Percentiles rank a stretch among this genome's conserved stretches.
Conservation (phyloP, 2,329 filamentous ascomycete genomes). For the Nemania sp. region DNA sequence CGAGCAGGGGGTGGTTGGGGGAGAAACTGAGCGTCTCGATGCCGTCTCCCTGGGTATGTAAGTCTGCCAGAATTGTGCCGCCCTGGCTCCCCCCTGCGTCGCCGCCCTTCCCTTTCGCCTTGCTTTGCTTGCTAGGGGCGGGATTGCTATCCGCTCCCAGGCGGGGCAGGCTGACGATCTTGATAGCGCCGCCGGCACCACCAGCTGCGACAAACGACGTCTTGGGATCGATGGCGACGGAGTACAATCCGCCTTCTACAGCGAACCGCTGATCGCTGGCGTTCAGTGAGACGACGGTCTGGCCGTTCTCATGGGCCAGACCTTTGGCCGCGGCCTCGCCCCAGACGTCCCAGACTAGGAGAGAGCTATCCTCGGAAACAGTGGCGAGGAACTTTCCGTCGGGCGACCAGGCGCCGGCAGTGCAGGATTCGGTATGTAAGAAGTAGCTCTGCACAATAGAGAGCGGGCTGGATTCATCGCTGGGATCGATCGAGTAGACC, state of each 20-base stretch:
- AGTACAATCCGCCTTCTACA: constrained; percentile 90
- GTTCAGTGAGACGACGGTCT: constrained; percentile 76
- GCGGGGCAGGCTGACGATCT: constrained; percentile 81
- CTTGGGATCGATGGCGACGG: constrained; percentile 79
- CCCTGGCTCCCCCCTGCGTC: constrained; percentile 48
- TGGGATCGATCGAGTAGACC: constrained; percentile 85
- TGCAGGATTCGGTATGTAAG: constrained; percentile 83
- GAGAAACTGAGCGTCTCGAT: constrained; percentile 77
- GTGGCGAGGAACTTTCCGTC: constrained; percentile 87
- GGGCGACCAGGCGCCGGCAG: constrained; percentile 87
- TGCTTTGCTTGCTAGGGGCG: constrained; percentile 38
- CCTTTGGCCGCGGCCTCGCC: constrained; percentile 69
- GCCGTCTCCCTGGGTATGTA: constrained; percentile 76
- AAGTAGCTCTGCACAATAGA: constrained; percentile 91
- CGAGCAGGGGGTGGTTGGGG: constrained; percentile 56
- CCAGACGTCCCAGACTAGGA: constrained; percentile 94
- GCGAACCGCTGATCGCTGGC: constrained; percentile 85
- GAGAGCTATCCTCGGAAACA: constrained; percentile 82
- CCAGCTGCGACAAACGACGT: constrained; percentile 83
- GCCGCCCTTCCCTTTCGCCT: constrained; percentile 45
- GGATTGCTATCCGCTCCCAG: constrained; percentile 42
- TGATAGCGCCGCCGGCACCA: constrained; percentile 84
- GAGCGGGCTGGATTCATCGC: constrained; percentile 63
- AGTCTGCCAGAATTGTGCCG: constrained; percentile 74
- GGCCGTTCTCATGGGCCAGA: constrained; percentile 56